Evolutionary conservation across 331 rosid species (phyloP).

Genomic region (Pyracantha coccinea): DNA sequence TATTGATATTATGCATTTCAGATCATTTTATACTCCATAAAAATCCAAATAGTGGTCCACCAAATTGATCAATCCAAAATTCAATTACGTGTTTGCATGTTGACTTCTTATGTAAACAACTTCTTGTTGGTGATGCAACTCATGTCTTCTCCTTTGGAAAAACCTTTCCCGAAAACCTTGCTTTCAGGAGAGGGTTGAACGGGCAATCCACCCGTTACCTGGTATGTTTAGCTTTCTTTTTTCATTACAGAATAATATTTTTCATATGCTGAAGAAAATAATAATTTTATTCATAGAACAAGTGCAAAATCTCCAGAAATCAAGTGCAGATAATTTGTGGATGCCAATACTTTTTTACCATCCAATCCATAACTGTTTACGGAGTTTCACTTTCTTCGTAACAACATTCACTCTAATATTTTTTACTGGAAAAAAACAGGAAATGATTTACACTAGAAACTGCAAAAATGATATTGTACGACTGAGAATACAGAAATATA

Average conservation of each 20-base stretch:
- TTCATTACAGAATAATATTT: neutral
- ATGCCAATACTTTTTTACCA: neutral
- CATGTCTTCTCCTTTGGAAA: neutral
- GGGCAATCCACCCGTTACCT: too few relatives aligned
- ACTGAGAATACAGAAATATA: conserved; percentile 13
- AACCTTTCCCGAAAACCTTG: neutral
- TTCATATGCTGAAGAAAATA: neutral
- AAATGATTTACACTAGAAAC: conserved; percentile 20
- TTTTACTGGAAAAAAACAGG: conserved; percentile 11
- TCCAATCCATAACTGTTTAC: conserved; percentile 10
- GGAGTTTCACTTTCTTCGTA: conserved; percentile 5
- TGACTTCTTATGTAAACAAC: conserved; percentile 10
- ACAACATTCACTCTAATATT: conserved; percentile 9
- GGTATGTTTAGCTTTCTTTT: neutral
- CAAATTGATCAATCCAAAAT: conserved; percentile 13
- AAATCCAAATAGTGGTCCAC: conserved; percentile 20
- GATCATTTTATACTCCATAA: neutral
- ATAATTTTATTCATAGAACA: neutral
- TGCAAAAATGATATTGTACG: conserved; percentile 27
- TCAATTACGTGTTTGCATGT: conserved; percentile 12
- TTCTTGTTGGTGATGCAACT: neutral
- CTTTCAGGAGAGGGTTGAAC: neutral
- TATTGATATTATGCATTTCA: neutral
- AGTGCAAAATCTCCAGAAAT: neutral
- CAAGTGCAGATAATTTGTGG: conserved; percentile 8